Evolutionary conservation across 1,284 basidiomycete species (phyloP).

Genomic region (Heliocybe sulcata): DNA sequence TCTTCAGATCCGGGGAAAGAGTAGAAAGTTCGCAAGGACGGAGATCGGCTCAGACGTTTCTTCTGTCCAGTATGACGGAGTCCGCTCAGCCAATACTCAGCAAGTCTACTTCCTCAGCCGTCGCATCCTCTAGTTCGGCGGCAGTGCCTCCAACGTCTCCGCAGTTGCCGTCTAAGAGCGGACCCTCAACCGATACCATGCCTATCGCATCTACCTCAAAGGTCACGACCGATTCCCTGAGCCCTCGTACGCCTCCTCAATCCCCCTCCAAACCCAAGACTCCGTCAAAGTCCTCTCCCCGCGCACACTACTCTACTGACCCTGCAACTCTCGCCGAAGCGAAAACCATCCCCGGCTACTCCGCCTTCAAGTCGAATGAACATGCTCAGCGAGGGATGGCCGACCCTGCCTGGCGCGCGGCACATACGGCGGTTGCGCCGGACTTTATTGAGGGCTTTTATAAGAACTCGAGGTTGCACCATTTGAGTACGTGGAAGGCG

Average conservation of each 20-base stretch:
- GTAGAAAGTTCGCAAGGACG: constrained; percentile 43
- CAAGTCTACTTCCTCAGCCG: neutral
- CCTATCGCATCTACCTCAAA: neutral
- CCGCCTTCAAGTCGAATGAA: constrained; percentile 57
- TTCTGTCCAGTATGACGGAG: constrained; percentile 19
- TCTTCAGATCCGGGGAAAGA: constrained; percentile 42
- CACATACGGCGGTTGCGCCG: constrained; percentile 81
- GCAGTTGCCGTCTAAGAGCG: neutral
- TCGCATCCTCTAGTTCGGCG: neutral
- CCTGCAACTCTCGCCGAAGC: constrained; percentile 32
- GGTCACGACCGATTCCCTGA: constrained; percentile 4
- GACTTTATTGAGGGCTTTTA: constrained; percentile 90
- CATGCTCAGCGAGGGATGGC: constrained; percentile 73
- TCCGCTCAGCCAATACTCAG: neutral
- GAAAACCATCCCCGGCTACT: constrained; percentile 50
- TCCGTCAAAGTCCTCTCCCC: constrained; percentile 3
- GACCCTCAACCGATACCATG: neutral
- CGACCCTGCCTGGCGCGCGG: constrained; percentile 76
- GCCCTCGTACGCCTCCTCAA: constrained; percentile 10
- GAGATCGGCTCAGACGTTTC: constrained; percentile 26
- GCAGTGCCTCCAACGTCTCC: neutral
- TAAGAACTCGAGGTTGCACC: constrained; percentile 87
- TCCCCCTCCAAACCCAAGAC: constrained; percentile 1
- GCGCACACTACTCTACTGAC: constrained; percentile 34
- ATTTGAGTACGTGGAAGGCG: constrained; percentile 89